Evolutionary conservation across 352 stramenopile genomes (phyloP).

Genomic region (Globisporangium parvum): DNA sequence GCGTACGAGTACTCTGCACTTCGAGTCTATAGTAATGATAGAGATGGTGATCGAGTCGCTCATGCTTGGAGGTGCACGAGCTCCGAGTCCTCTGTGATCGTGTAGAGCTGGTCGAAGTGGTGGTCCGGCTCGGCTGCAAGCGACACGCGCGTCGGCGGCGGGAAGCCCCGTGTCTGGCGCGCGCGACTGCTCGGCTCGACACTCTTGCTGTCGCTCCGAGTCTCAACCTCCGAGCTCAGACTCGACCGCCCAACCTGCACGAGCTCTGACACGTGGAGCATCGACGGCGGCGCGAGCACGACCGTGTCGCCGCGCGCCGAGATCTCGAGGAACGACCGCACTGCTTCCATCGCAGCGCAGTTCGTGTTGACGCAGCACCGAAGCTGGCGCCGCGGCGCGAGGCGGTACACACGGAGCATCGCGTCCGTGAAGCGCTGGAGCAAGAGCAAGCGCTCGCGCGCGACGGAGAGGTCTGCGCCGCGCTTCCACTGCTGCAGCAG

Average conservation of each 20-base stretch:
- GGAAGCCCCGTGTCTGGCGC: constrained; percentile 14
- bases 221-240: background rate
- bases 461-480: constrained; percentile 24
- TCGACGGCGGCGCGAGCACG: background rate
- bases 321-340: constrained; percentile 49
- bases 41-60: background rate
- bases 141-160: constrained; percentile 18
- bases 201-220: background rate
- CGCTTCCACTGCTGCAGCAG: constrained; percentile 14
- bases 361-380: constrained; percentile 51
- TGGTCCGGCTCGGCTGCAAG: constrained; percentile 7
- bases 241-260: too few relatives aligned
- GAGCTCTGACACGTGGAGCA: too few relatives aligned
- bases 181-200: background rate
- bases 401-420: constrained; percentile 44
- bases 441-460: constrained; percentile 24
- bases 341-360: constrained; percentile 33
- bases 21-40: background rate
- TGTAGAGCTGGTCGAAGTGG: constrained; percentile 44
- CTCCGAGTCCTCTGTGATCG: constrained; percentile 49
- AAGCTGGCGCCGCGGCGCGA: constrained; percentile 35
- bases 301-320: constrained; percentile 15
- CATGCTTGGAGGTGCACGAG: constrained; percentile 17
- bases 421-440: constrained; percentile 53
- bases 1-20: too few relatives aligned